A percentile compares a stretch with the other conserved stretches of the same genome.
Conservation (phyloP, 495 filamentous ascomycete genomes). For the Penicillium coprophilum region DNA sequence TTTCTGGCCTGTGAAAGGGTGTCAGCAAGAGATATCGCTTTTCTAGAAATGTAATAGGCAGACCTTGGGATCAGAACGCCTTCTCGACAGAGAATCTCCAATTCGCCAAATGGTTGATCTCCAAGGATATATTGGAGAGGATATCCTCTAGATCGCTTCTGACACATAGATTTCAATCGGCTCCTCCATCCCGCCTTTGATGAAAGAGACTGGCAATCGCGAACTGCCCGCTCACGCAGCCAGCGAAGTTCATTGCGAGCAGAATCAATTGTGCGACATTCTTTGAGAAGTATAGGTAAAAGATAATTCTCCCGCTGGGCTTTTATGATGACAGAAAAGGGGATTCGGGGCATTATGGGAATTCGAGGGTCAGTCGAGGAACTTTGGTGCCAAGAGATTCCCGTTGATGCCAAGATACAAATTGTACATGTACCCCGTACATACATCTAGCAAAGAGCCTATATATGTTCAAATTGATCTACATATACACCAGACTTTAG, state of each 20-base stretch:
- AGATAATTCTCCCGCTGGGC: constrained; percentile 57
- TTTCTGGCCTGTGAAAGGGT: constrained; percentile 55
- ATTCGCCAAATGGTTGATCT: constrained; percentile 79
- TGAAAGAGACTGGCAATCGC: constrained; percentile 16
- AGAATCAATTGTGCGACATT: constrained; percentile 64
- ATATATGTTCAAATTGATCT: too few species aligned
- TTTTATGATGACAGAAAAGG: constrained; percentile 54
- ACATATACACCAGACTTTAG: too few species aligned
- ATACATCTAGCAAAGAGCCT: too few species aligned
- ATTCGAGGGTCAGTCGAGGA: not conserved
- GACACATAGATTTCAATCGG: constrained; percentile 52
- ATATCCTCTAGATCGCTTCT: constrained; percentile 58
- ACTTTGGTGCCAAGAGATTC: constrained; percentile 6
- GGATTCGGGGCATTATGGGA: constrained; percentile 73
- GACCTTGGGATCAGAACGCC: constrained; percentile 86
- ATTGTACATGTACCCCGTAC: too few species aligned
- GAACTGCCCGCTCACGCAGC: constrained; percentile 65
- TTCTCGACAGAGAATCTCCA: constrained; percentile 72
- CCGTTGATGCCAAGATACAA: not conserved
- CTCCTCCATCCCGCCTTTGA: constrained; percentile 25
- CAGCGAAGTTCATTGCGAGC: constrained; percentile 82
- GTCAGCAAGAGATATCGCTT: constrained; percentile 3
- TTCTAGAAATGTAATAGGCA: constrained; percentile 1
- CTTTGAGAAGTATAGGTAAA: constrained; percentile 65
- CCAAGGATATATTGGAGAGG: constrained; percentile 92